Base-by-base conservation (phyloP, 345 rosid genomes). In the Citrus maxima region DNA sequence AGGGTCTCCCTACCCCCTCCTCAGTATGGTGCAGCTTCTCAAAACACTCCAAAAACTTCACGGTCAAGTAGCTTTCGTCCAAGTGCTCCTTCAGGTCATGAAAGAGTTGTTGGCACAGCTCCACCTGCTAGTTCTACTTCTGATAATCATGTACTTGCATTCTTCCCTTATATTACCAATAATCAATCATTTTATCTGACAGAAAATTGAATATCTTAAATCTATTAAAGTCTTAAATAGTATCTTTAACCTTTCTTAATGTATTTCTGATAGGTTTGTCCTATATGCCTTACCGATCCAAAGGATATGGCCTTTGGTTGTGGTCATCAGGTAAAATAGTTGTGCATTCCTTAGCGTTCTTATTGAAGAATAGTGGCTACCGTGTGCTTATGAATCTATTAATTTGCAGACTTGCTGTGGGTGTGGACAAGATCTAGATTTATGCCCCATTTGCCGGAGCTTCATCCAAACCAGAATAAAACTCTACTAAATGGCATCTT, bases 371-470 rank as follows among this genome's bases (percentile, higher is more conserved):
- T 80, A 28, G 66, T 12, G 58, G 42, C 51, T 56, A 61, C 34
- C 22, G 49, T 64, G 62, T 21, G 63, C 78, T 35, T 58, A 40
- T 72, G 42, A 67, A 19, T 73, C 73, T 68, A 35, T 14, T 81
- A 10, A 63, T 70, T 67, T 79, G 85, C 85, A 95, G 95, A 95
- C 97, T 5, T 95, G 98, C 82, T 93, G 93, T 27, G 95, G 88
- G 38, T 95, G 98, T 58, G 98, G 95, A 70, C 87, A 90, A 85
- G 93, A 80, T 84, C 97, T 93, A 54, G 83, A 86, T 37, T 58
- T 78, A 27, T 95, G 98, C 86, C 98, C 98, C 24, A 95, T 95
- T 58, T 95, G 98, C 81, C 91, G 97, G 77, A 67, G 88, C 74
- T 72, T 85, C 28, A 93, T 93, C 66, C 64, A 90, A 69, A 87